Evolutionary conservation across 2,329 filamentous ascomycete species (phyloP).

Genomic region (Talaromyces sp.): DNA sequence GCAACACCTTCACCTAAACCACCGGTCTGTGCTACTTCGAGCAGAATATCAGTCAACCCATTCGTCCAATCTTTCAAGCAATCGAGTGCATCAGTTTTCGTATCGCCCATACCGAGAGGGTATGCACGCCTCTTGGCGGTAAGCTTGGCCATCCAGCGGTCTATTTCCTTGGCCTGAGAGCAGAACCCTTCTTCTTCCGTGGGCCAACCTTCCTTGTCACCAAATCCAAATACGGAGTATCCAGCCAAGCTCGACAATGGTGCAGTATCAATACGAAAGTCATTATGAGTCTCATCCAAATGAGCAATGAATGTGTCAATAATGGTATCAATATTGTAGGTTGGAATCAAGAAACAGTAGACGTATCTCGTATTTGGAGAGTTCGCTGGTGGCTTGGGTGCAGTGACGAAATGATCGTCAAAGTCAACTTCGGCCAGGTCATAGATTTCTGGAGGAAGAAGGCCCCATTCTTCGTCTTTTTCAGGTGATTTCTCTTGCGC

Average conservation of each 20-base stretch:
- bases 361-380: slow-evolving; percentile 59
- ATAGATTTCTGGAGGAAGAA: slow-evolving; percentile 61
- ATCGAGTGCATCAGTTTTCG: slow-evolving; percentile 66
- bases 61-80: slow-evolving; percentile 72
- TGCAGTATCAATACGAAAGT: slow-evolving; percentile 91
- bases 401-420: slow-evolving; percentile 84
- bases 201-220: slow-evolving; percentile 88
- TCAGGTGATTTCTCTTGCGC: slow-evolving; percentile 27
- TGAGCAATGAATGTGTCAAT: slow-evolving; percentile 84
- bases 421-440: slow-evolving; percentile 86
- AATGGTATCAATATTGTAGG: slow-evolving; percentile 93
- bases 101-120: slow-evolving; percentile 82
- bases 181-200: slow-evolving; percentile 88
- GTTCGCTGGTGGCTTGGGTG: slow-evolving; percentile 59
- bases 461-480: slow-evolving; percentile 27
- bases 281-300: slow-evolving; percentile 87
- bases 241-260: slow-evolving; percentile 73
- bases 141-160: slow-evolving; percentile 96
- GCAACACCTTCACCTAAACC: slow-evolving; percentile 63
- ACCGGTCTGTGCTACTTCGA: slow-evolving; percentile 53
- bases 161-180: slow-evolving; percentile 83
- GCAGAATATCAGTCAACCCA: slow-evolving; percentile 70
- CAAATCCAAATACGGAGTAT: slow-evolving; percentile 92
- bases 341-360: slow-evolving; percentile 81
- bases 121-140: slow-evolving; percentile 82